Base-by-base conservation (phyloP, 164 flowering plant genomes). In the Cinnamomum micranthum region DNA sequence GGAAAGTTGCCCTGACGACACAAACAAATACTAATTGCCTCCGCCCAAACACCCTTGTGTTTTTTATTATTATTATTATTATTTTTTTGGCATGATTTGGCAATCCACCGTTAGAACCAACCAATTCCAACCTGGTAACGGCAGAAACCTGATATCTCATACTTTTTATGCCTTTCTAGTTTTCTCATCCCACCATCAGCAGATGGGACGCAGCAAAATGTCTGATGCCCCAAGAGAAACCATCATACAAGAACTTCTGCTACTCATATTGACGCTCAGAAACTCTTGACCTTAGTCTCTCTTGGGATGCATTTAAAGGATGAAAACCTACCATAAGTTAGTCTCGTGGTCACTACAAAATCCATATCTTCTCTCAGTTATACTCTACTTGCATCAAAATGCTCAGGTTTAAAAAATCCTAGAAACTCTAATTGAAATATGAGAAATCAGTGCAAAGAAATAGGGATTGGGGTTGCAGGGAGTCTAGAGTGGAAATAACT, bases 271-370 rank as follows among this genome's bases (percentile, higher is more conserved):
- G 74, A 73, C 66, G 69, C 69, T 71, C n/a, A 65, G 27, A 66
- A 65, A 71, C 76, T 75, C 74, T 80, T 77, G 58, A 4, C 62
- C 47, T 76, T 69, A 74, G 64, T 65, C 10, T 71, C 74, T 20
- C 67, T 71, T 27, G 65, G 71, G 59, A 73, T 78, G 11, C 67
- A 74, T 52, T 82, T 81, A 79, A 84, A 84, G 14, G 82, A 82
- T 76, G 84, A 84, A 79, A 88, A 77, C 80, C 89, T 85, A 35
- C 84, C 87, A 72, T 80, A 35, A 79, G 82, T 74, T 66, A 77
- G 86, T 20, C 47, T 35, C 0, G 47, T 7, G 47, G 47, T 6
- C 47, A 35, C 47, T 35, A 35, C 10, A 35, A 35, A 35, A 35
- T 35, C 47, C 47, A 6, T 35, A 6, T 35, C 47, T 66, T 62